phyloP scores from a whole-genome alignment of 2,329 filamentous ascomycete genomes.

The Nothophoma quercina region DNA sequence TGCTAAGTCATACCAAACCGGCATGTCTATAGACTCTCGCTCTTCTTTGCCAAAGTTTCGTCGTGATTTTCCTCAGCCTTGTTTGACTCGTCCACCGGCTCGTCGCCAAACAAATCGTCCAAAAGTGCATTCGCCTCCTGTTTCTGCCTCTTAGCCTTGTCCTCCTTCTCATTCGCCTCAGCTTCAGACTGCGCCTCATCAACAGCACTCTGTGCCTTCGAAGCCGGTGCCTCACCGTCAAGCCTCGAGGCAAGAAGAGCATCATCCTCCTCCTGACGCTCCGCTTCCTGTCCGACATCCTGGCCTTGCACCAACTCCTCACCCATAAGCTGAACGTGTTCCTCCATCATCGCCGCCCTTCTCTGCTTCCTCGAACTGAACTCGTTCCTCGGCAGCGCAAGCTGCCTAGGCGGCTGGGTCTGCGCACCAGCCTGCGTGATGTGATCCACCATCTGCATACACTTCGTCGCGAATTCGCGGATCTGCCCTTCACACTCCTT shows the following conservation, averaged over 20 bases:
- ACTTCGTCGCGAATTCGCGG: constrained; percentile 27
- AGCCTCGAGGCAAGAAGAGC: constrained; percentile 7
- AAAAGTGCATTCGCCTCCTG: constrained; percentile 11
- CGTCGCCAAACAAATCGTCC: constrained; percentile 10
- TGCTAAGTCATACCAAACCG: background rate
- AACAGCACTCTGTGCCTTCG: background rate
- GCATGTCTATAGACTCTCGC: no score
- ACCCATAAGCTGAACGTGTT: background rate
- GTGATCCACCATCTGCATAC: constrained; percentile 28
- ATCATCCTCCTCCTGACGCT: background rate
- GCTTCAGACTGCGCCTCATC: constrained; percentile 1
- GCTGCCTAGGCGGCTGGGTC: constrained; percentile 21
- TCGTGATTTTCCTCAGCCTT: no score
- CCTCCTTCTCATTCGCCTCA: background rate
- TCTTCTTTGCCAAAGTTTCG: no score
- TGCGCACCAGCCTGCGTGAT: constrained; percentile 31
- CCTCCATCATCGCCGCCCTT: constrained; percentile 3
- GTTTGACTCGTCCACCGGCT: background rate
- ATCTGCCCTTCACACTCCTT: constrained; percentile 3
- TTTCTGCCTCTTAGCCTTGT: background rate
- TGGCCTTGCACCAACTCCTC: background rate
- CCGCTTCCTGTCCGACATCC: background rate
- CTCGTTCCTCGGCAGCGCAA: constrained; percentile 19
- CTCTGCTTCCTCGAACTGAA: constrained; percentile 24
- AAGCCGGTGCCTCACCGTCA: background rate